Percentiles rank a stretch among this genome's conserved stretches.
Evolutionary conservation across 2,329 filamentous ascomycete species (phyloP).

Genomic region (Sporothrix phasma): DNA sequence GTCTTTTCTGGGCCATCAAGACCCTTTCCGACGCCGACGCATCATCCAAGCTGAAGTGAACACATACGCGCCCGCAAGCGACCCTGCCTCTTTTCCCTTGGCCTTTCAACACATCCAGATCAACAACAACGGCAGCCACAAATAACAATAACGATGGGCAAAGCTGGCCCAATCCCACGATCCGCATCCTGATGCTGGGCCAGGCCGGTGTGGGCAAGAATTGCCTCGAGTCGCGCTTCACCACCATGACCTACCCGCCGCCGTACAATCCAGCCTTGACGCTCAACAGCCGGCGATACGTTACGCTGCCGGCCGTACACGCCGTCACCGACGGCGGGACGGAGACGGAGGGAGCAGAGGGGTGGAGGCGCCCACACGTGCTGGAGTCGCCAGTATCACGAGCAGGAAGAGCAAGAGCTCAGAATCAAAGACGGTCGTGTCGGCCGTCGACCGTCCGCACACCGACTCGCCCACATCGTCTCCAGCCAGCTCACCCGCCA

Average conservation of each 20-base stretch:
- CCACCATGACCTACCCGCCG: constrained; percentile 24
- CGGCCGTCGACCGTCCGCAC: not conserved
- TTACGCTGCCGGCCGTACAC: constrained; percentile 19
- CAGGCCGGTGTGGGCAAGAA: constrained; percentile 24
- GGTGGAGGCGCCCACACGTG: not conserved
- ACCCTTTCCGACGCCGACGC: too few species aligned
- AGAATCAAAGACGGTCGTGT: not conserved
- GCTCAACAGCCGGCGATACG: constrained; percentile 23
- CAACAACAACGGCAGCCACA: not conserved
- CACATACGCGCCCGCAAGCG: too few species aligned
- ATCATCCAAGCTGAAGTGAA: too few species aligned
- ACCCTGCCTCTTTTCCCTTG: too few species aligned
- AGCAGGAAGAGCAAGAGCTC: not conserved
- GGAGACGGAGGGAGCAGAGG: not conserved
- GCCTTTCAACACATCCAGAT: not conserved
- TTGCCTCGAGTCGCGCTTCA: constrained; percentile 26
- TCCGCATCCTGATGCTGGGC: constrained; percentile 25
- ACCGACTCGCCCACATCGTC: not conserved
- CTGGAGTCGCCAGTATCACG: not conserved
- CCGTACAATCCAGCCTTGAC: constrained; percentile 25
- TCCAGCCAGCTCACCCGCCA: not conserved
- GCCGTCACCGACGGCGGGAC: constrained; percentile 5
- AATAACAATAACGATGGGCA: constrained; percentile 15
- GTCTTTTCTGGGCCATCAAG: too few species aligned
- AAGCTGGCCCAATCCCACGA: constrained; percentile 18